Evolutionary conservation across 257 asterid species (phyloP).

Genomic region (Gynochthodes officinalis): DNA sequence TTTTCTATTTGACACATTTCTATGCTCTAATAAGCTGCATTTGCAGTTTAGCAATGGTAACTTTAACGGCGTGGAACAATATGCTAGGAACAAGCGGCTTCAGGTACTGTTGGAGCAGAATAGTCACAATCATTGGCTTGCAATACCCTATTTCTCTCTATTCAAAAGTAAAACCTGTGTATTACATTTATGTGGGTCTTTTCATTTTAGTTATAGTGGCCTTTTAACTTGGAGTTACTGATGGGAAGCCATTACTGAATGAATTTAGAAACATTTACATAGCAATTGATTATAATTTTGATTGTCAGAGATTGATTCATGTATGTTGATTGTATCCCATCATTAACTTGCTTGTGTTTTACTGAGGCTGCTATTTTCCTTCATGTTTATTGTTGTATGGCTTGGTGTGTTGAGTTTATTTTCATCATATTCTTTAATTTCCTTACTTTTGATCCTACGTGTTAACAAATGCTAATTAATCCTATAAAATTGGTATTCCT

Average conservation of each 20-base stretch:
- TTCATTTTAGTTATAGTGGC: background rate
- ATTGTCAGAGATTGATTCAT: background rate
- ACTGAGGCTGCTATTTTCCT: background rate
- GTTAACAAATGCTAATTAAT: background rate
- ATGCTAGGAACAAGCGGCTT: conserved; percentile 89
- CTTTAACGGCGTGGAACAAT: conserved; percentile 77
- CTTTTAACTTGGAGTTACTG: background rate
- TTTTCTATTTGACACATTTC: background rate
- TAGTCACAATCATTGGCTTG: background rate
- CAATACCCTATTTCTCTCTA: background rate
- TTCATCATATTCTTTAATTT: background rate
- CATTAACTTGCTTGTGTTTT: background rate
- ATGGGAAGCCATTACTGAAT: background rate
- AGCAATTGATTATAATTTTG: background rate
- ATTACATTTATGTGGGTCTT: background rate
- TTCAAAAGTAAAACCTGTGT: background rate
- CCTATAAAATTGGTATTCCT: background rate
- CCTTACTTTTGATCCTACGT: background rate
- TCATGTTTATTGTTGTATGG: background rate
- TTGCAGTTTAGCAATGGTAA: conserved; percentile 56
- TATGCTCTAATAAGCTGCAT: conserved; percentile 17
- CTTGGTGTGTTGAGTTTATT: background rate
- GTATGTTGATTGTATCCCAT: background rate
- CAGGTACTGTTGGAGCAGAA: conserved; percentile 43
- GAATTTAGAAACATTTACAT: background rate